Percentiles rank a stretch among this genome's conserved stretches.
phyloP scores from a whole-genome alignment of 768 basidiomycete genomes.

The Lactarius indigo region DNA sequence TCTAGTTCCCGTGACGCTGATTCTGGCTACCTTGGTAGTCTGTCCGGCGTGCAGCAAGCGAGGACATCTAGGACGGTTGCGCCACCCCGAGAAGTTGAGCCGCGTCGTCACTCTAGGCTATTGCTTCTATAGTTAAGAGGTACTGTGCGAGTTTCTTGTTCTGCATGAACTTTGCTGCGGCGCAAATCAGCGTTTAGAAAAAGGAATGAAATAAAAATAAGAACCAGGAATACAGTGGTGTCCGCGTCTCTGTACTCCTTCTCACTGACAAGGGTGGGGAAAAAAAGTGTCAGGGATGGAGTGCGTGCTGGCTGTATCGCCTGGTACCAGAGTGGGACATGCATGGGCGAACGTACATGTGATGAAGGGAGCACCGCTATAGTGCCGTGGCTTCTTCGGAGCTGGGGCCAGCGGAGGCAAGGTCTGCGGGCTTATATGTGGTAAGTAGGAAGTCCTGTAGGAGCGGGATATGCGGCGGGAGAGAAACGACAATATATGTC shows the following conservation, averaged over 20 bases:
- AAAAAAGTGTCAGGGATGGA: conserved; percentile 76
- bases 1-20: conserved; percentile 71
- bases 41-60: conserved; percentile 35
- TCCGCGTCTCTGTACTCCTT: conserved; percentile 72
- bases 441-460: conserved; percentile 34
- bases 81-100: conserved; percentile 83
- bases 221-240: conserved; percentile 41
- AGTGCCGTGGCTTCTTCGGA: conserved; percentile 24
- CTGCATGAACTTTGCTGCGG: conserved; percentile 52
- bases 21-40: conserved; percentile 42
- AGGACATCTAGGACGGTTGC: conserved; percentile 61
- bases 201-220: conserved; percentile 1
- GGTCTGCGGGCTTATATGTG: not conserved
- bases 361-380: conserved; percentile 55
- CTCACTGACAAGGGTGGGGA: conserved; percentile 72
- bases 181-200: not conserved
- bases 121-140: conserved; percentile 73
- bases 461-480: conserved; percentile 45
- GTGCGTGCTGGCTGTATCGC: conserved; percentile 81
- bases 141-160: conserved; percentile 66
- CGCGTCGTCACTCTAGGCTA: conserved; percentile 90
- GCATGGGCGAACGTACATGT: conserved; percentile 86
- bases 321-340: conserved; percentile 89
- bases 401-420: conserved; percentile 24
- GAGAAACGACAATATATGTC: not conserved